phyloP scores from a whole-genome alignment of 164 flowering plant genomes.

The Paratinospora sagittata region DNA sequence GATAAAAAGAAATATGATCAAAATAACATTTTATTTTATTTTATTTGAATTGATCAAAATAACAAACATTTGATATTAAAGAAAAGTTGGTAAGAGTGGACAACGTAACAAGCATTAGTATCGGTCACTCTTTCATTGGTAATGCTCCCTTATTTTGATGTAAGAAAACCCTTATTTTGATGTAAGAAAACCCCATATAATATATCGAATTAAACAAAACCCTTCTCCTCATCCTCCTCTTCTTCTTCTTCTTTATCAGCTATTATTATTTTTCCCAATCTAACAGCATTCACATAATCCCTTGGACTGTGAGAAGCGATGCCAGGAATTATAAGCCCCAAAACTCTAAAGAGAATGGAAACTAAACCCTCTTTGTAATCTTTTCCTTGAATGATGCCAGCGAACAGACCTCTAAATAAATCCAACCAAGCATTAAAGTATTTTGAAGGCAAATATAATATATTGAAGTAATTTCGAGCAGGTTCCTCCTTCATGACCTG shows the following conservation, averaged over 20 bases:
- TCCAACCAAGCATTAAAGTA: conserved; percentile 18
- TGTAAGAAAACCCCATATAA: too few relatives aligned
- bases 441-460: neutral
- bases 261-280: conserved; percentile 10
- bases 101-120: too few relatives aligned
- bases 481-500: conserved; percentile 30
- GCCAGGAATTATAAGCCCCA: conserved; percentile 18
- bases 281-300: conserved; percentile 18
- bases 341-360: conserved; percentile 2
- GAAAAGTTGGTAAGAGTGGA: too few relatives aligned
- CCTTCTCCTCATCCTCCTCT: neutral
- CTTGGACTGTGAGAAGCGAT: conserved; percentile 21
- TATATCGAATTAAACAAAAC: neutral
- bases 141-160: too few relatives aligned
- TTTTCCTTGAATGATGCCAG: conserved; percentile 7
- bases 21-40: too few relatives aligned
- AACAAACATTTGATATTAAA: too few relatives aligned
- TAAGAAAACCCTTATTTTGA: too few relatives aligned
- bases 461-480: conserved; percentile 22
- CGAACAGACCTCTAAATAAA: conserved; percentile 6
- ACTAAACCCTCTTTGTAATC: conserved; percentile 15
- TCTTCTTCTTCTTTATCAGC: neutral
- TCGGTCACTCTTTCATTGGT: too few relatives aligned
- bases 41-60: too few relatives aligned
- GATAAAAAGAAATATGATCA: too few relatives aligned